Percentiles rank a stretch among this genome's conserved stretches.
Evolutionary conservation across 192 early-diverging fungal genomes (phyloP).

Genomic region (Coemansia sp.): DNA sequence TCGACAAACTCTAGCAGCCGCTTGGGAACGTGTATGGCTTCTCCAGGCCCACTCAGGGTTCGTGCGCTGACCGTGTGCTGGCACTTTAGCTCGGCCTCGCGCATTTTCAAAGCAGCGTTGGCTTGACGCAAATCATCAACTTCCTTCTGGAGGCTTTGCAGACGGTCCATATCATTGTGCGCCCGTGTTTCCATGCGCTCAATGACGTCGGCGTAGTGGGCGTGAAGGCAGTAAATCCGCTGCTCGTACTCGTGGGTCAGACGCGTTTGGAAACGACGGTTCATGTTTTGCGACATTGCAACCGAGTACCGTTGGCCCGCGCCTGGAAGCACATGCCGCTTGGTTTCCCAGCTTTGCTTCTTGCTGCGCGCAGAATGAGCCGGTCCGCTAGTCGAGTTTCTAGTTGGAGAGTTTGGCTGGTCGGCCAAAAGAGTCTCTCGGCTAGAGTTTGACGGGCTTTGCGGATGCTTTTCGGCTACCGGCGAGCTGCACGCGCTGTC

Average conservation of each 20-base stretch:
- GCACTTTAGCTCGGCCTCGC: slow-evolving; percentile 28
- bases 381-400: neutral
- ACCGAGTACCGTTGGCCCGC: slow-evolving; percentile 38
- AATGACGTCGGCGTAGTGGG: slow-evolving; percentile 45
- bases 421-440: slow-evolving; percentile 9
- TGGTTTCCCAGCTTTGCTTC: slow-evolving; percentile 4
- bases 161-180: slow-evolving; percentile 20
- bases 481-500: slow-evolving; percentile 13
- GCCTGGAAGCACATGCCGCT: neutral
- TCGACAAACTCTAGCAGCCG: slow-evolving; percentile 44
- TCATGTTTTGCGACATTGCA: slow-evolving; percentile 45
- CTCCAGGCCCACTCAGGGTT: neutral
- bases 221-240: slow-evolving; percentile 51
- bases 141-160: slow-evolving; percentile 22
- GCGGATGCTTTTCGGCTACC: neutral
- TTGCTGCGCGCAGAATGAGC: neutral
- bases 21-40: slow-evolving; percentile 12
- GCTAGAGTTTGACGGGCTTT: slow-evolving; percentile 25
- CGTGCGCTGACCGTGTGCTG: neutral
- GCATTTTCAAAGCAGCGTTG: slow-evolving; percentile 14
- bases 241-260: slow-evolving; percentile 48
- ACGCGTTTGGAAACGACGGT: slow-evolving; percentile 42
- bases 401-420: neutral
- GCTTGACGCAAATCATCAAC: slow-evolving; percentile 26
- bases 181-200: slow-evolving; percentile 41